Base-by-base conservation (phyloP, 2,329 filamentous ascomycete genomes). In the Plectosphaerella cucumerina region DNA sequence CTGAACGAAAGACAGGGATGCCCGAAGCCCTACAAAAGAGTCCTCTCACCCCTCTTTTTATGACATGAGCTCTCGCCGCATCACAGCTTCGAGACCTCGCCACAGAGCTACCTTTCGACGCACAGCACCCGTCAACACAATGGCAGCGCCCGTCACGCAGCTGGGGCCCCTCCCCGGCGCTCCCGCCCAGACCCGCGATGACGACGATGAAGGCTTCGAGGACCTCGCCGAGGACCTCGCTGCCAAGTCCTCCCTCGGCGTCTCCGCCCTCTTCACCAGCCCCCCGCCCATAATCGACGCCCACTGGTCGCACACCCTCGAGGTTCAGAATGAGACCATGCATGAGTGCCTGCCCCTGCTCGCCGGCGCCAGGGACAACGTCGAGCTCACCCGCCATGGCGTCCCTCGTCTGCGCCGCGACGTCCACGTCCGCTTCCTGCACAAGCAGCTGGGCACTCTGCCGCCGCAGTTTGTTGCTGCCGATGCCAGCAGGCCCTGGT, bases 401-500 rank as follows among this genome's bases (percentile, higher is more conserved):
- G 73, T 97, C 34, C 89, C 90, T 14, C 77, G 76, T 51, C 80
- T 99, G n/a, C 79, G 85, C 59, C 83, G 87, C 41, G 71, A 72
- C 54, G 73, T 73, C 41, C 84, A 87, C 68, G 73, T 81, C 53
- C 69, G 65, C 33, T 92, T 90, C 63, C 70, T 92, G 47, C 76
- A 78, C 57, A 76, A 74, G 57, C 75, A 73, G 58, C 70, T 87
- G 31, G 74, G 73, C 21, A 75, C 74, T 46, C 82, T 95, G 54
- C 90, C 93, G 0, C 72, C 80, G 8, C 74, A 73, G 4, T 96
- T 87, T 68, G 84, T 86, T 48, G 78, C 78, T 46, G 82, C 91
- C 58, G 94, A 99, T 74, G 87, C 94, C 31, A 92, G 89, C 64
- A 78, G 93, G 50, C 92, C 94, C 10, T 99, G 94, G 94, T 81